Base-by-base conservation (phyloP, 1,139 yeast species). In the Diutina mesorugosa region DNA sequence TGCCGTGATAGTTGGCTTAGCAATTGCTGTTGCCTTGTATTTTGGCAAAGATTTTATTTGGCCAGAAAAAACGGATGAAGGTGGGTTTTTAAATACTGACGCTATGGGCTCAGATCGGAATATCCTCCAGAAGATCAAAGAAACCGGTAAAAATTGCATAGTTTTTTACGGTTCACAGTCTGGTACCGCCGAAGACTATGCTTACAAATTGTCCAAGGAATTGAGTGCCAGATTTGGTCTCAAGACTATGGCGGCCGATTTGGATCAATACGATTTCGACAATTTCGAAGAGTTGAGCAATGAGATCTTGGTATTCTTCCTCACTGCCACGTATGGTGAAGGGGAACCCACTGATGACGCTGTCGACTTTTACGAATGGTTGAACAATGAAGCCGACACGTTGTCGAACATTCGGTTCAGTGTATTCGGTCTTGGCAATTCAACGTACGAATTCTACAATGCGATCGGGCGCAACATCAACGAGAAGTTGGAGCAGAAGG, bases 121-220 rank as follows among this genome's bases (percentile, higher is more conserved):
- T 67, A 74, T 95, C 55, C 77, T 84, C 41, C 82, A 83, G 60
- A 82, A 82, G 16, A 72, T 90, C 63, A 74, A 76, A 57, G 74
- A 76, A 54, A 84, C 85, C 64, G 77, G 80, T 60, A 91, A 93
- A 71, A 85, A 87, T 63, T 85, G 88, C 55, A 75, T 87, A 50
- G 84, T 93, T n/a, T 80, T 93, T 62, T 95, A 80, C 68, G 98
- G 97, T 6, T 91, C 99, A 6, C 99, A 93, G 72, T 95, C 99
- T 12, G 99, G 99, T 62, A 93, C 99, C n/a, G 96, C 99, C 55
- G 99, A 93, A 72, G 99, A 93, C 68, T 93, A 90, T 65, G 96
- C 97, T 26, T 81, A 87, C 63, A 88, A 95, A 68, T 83, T 90
- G 63, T 83, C 96, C 55, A 90, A 90, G 69, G 99, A 93, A 69